Conservation (phyloP, 768 basidiomycete species). For the Kwoniella europaea region DNA sequence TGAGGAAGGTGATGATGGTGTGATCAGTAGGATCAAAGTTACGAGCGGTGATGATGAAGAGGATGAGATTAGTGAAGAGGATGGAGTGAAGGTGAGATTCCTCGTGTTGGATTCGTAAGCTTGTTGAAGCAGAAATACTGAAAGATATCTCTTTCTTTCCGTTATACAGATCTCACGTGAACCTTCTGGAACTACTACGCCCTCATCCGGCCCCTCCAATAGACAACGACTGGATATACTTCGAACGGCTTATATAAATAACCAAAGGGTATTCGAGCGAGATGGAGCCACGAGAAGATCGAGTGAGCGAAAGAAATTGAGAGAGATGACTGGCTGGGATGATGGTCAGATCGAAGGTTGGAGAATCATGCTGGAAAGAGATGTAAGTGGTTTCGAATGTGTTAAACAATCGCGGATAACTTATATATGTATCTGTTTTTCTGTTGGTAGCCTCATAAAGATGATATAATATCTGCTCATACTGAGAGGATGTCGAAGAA, state of each 20-base stretch:
- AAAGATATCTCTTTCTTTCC: background rate
- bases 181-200: slow-evolving; percentile 8
- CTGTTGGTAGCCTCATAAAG: slow-evolving; percentile 46
- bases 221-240: slow-evolving; percentile 22
- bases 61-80: slow-evolving; percentile 29
- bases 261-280: slow-evolving; percentile 76
- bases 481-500: slow-evolving; percentile 63
- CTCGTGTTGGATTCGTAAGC: background rate
- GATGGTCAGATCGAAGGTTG: slow-evolving; percentile 93
- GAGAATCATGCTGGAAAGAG: slow-evolving; percentile 84
- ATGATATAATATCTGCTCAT: slow-evolving; percentile 42
- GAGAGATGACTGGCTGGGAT: slow-evolving; percentile 68
- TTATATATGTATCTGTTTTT: background rate
- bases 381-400: slow-evolving; percentile 64
- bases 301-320: slow-evolving; percentile 70
- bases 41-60: slow-evolving; percentile 55
- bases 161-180: slow-evolving; percentile 15
- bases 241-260: slow-evolving; percentile 68
- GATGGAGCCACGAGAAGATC: slow-evolving; percentile 74
- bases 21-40: slow-evolving; percentile 19
- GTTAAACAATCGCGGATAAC: background rate
- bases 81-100: slow-evolving; percentile 30
- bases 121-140: background rate
- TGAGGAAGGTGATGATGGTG: slow-evolving; percentile 28
- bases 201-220: slow-evolving; percentile 15